Evolutionary conservation across 306 rosid genomes (phyloP).

Genomic region (Morella rubra): DNA sequence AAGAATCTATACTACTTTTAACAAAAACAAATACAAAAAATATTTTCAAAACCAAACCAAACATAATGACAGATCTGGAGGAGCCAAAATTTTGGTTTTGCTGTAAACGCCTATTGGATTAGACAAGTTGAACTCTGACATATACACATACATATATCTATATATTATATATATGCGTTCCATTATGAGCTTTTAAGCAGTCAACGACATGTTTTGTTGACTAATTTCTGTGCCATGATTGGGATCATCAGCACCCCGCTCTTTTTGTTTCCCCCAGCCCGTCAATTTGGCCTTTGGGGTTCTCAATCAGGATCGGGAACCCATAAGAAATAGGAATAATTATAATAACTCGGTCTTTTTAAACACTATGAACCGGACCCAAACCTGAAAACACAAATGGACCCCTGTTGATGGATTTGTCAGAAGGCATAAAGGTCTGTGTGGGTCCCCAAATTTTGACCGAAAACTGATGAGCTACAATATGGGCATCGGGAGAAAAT

Average conservation of each 20-base stretch:
- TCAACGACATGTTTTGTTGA: slow-evolving; percentile 8
- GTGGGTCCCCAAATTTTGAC: neutral
- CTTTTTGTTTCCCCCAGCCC: neutral
- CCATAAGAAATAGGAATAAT: neutral
- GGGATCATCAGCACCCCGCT: neutral
- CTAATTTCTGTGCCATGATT: neutral
- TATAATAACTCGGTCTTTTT: neutral
- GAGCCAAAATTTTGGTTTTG: too few relatives aligned
- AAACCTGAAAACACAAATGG: neutral
- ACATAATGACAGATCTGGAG: too few relatives aligned
- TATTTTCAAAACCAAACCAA: too few relatives aligned
- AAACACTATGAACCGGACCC: neutral
- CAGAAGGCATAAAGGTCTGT: neutral
- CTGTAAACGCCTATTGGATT: too few relatives aligned
- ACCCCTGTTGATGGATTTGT: neutral
- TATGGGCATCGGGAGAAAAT: neutral
- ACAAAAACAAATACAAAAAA: too few relatives aligned
- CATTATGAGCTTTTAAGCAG: neutral
- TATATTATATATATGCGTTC: neutral
- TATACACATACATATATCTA: too few relatives aligned
- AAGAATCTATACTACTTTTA: too few relatives aligned
- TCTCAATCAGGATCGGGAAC: neutral
- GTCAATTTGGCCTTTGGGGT: neutral
- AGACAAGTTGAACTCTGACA: too few relatives aligned
- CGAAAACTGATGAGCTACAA: too few relatives aligned